phyloP scores from a whole-genome alignment of 805 yeast genomes.

The Wickerhamiella cacticola region DNA sequence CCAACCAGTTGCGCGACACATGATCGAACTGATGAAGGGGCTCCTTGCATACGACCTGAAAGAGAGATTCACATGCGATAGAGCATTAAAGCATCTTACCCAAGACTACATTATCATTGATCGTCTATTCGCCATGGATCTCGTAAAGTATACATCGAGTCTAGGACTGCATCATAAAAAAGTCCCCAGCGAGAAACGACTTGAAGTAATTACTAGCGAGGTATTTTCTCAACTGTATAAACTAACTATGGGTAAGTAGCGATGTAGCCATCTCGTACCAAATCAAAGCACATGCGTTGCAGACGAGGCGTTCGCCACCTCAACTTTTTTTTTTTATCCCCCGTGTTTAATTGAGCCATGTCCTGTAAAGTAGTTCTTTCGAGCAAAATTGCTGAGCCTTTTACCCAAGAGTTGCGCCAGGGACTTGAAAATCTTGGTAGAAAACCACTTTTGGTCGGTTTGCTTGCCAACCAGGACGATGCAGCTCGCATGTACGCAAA shows the following conservation, averaged over 20 bases:
- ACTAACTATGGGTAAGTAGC: neutral
- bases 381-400: slow-evolving; percentile 73
- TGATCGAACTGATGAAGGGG: neutral
- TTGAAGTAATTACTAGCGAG: neutral
- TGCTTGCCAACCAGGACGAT: slow-evolving; percentile 85
- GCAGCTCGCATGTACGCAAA: slow-evolving; percentile 92
- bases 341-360: neutral
- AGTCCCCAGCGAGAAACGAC: neutral
- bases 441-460: slow-evolving; percentile 75
- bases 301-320: slow-evolving; percentile 11
- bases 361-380: slow-evolving; percentile 57
- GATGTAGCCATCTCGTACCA: neutral
- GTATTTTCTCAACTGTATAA: neutral
- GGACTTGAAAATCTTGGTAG: slow-evolving; percentile 43
- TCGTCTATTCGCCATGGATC: neutral
- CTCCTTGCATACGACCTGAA: neutral
- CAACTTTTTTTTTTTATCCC: neutral
- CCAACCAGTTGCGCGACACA: neutral
- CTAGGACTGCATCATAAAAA: neutral
- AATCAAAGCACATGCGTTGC: neutral
- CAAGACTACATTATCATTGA: neutral
- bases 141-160: neutral
- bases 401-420: slow-evolving; percentile 53
- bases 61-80: neutral
- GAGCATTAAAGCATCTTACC: neutral